Percentiles rank a stretch among this genome's conserved stretches.
Conservation (phyloP, 2,329 filamentous ascomycete species). For the Epichloe scottii region DNA sequence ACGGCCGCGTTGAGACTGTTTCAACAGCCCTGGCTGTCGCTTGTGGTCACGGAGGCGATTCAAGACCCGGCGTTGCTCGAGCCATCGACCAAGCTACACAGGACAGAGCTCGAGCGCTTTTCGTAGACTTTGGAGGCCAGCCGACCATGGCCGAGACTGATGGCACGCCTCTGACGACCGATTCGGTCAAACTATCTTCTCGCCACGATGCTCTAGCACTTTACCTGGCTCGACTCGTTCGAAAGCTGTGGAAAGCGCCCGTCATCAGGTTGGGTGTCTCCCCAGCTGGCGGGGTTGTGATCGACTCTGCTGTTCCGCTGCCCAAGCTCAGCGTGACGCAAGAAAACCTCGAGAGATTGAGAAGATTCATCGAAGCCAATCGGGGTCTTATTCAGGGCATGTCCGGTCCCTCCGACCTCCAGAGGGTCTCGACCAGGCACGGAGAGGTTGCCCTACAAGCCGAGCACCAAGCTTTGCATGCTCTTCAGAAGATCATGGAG, state of each 20-base stretch:
- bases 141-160: slow-evolving; percentile 68
- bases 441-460: slow-evolving; percentile 88
- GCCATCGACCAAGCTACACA: slow-evolving; percentile 76
- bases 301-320: slow-evolving; percentile 54
- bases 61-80: slow-evolving; percentile 56
- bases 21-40: slow-evolving; percentile 88
- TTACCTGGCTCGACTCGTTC: slow-evolving; percentile 78
- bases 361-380: slow-evolving; percentile 77
- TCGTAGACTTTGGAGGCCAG: slow-evolving; percentile 86
- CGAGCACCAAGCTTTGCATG: slow-evolving; percentile 85
- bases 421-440: slow-evolving; percentile 64
- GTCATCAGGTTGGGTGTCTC: slow-evolving; percentile 48
- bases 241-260: slow-evolving; percentile 73
- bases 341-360: slow-evolving; percentile 64
- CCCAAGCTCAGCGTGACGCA: slow-evolving; percentile 66
- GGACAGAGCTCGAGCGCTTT: slow-evolving; percentile 72
- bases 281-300: slow-evolving; percentile 45
- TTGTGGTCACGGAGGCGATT: slow-evolving; percentile 80
- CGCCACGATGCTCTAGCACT: slow-evolving; percentile 79
- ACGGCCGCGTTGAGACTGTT: slow-evolving; percentile 79
- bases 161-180: slow-evolving; percentile 60
- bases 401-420: slow-evolving; percentile 78
- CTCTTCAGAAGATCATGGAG: slow-evolving; percentile 71
- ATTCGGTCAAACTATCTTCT: slow-evolving; percentile 76
- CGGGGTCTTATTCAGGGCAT: slow-evolving; percentile 85